Conservation (phyloP, 2,329 filamentous ascomycete genomes). For the Nemania diffusa region DNA sequence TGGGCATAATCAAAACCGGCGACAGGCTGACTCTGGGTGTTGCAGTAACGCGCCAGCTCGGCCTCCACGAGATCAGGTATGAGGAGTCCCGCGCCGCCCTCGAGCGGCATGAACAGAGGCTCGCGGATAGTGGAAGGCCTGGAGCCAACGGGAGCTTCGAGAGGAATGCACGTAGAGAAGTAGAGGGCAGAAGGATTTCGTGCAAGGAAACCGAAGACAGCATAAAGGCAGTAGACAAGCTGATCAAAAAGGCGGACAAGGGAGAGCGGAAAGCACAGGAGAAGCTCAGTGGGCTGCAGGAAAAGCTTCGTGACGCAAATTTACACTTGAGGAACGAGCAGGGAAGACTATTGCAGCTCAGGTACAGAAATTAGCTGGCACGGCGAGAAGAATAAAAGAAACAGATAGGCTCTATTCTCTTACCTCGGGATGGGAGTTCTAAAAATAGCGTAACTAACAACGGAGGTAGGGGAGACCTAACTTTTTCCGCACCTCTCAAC, state of each 20-base stretch:
- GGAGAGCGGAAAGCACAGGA: not conserved
- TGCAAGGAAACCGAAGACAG: not conserved
- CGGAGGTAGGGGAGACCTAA: not conserved
- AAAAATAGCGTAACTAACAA: not conserved
- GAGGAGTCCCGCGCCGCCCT: not conserved
- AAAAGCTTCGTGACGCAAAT: not conserved
- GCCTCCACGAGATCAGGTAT: not conserved
- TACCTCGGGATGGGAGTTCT: not conserved
- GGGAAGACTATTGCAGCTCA: slow-evolving; percentile 1
- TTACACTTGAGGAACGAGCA: not conserved
- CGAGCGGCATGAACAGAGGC: not conserved
- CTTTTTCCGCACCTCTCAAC: not conserved
- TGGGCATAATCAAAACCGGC: too few relatives aligned
- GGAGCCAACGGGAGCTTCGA: slow-evolving; percentile 10
- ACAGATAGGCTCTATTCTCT: not conserved
- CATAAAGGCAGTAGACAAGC: not conserved
- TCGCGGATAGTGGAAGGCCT: not conserved
- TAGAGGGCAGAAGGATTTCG: not conserved
- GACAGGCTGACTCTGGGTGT: not conserved
- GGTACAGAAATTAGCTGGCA: not conserved
- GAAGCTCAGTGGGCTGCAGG: not conserved
- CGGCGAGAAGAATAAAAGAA: not conserved
- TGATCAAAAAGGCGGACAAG: not conserved
- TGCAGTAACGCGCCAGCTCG: not conserved
- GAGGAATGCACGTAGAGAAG: not conserved